phyloP scores from a whole-genome alignment of 2,329 filamentous ascomycete species.

The Trichophyton rubrum region DNA sequence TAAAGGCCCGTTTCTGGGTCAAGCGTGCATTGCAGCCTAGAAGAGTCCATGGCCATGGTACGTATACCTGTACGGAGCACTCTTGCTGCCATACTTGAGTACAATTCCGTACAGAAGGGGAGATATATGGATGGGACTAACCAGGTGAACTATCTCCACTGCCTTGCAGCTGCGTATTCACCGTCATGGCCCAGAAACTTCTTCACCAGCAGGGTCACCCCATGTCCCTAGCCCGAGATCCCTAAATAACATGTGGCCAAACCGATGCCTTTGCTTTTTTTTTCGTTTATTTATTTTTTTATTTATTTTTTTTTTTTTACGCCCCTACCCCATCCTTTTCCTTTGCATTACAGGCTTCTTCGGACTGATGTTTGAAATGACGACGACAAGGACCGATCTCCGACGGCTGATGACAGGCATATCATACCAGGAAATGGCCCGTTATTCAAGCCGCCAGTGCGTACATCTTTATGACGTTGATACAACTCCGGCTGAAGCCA shows the following conservation, averaged over 20 bases:
- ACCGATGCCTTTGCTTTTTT: background rate
- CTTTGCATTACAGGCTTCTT: background rate
- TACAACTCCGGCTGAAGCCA: background rate
- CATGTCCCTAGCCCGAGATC: background rate
- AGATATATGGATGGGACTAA: background rate
- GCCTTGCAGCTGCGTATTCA: background rate
- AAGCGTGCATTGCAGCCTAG: background rate
- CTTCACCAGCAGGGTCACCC: background rate
- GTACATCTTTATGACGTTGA: background rate
- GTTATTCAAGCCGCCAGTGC: background rate
- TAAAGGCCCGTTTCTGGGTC: background rate
- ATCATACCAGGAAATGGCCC: background rate
- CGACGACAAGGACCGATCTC: background rate
- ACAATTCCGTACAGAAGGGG: background rate
- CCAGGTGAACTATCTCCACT: background rate
- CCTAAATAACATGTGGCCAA: slow-evolving; percentile 2
- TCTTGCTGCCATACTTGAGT: background rate
- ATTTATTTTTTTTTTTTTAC: background rate
- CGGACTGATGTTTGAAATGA: background rate
- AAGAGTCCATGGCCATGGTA: background rate
- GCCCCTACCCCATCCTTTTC: too few relatives aligned
- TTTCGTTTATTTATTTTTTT: background rate
- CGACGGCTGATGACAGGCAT: background rate
- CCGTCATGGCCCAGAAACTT: background rate
- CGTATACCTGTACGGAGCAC: background rate